These are phyloP conservation scores for Phytophthora pinifolia DNA, from an alignment of 352 stramenopile genomes.

Conservation along the genomic window DNA sequence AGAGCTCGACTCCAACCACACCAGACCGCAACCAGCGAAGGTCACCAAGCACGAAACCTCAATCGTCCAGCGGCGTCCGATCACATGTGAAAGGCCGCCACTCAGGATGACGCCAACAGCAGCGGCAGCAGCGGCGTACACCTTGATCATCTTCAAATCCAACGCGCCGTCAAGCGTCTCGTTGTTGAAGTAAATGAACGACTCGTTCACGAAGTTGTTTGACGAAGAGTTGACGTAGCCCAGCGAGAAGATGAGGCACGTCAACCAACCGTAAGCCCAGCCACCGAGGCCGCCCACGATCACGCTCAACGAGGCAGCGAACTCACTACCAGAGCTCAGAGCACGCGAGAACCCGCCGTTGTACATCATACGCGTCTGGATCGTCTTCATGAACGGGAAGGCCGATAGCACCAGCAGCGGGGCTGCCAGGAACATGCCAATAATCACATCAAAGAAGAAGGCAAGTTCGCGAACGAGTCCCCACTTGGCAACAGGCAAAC, in stretches of 20 bases:
- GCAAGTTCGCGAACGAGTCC: conserved; percentile 74
- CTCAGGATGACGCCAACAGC: conserved; percentile 56
- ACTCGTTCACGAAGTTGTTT: conserved; percentile 85
- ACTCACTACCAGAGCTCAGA: conserved; percentile 82
- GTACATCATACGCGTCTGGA: conserved; percentile 92
- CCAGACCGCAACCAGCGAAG: conserved; percentile 59
- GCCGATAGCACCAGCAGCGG: conserved; percentile 76
- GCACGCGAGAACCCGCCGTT: conserved; percentile 86
- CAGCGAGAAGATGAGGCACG: conserved; percentile 78
- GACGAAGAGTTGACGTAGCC: conserved; percentile 74
- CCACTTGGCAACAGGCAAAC: conserved; percentile 60
- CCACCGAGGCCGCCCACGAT: conserved; percentile 70
- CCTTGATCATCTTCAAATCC: conserved; percentile 67
- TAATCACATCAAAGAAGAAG: conserved; percentile 88
- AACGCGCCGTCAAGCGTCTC: conserved; percentile 41
- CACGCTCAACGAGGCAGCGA: conserved; percentile 73
- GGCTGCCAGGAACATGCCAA: conserved; percentile 73
- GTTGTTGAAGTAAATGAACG: conserved; percentile 85
- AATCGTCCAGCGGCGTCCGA: conserved; percentile 72
- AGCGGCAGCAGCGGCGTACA: conserved; percentile 59
- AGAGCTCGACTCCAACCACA: conserved; percentile 67
- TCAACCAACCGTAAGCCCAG: conserved; percentile 81
- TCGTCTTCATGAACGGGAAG: conserved; percentile 88
- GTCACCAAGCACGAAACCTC: conserved; percentile 56
- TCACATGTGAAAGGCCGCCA: conserved; percentile 47